Evolutionary conservation across 2,329 filamentous ascomycete genomes (phyloP), one percentile per base, ranked within the genome.

Genomic region (Pestalotiopsis sp.): DNA sequence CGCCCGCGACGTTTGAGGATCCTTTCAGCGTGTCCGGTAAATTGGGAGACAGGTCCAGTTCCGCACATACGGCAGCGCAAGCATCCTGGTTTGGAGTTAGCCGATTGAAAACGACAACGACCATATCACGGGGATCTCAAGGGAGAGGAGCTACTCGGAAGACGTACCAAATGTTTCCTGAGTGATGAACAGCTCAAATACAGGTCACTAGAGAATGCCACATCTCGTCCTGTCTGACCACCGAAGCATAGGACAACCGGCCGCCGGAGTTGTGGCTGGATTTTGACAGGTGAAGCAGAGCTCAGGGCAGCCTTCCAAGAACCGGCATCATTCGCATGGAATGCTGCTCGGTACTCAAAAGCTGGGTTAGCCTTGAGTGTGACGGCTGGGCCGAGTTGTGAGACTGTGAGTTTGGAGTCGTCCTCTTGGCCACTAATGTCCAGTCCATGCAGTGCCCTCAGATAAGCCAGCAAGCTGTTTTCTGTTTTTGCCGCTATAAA

Each of bases 51-150:
- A 60, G 57, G 14, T 60, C 13, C 6, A 23, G 57, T 20, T 60
- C 20, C 14, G 57, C n/a, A 60, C 45, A 52, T 52, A 52, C 45
- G 2, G 45, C 45, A 52, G 45, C 45, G 12, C 45, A 52, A 52
- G n/a, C 45, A 2, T 52, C 45, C 45, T 52, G n/a, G 0, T 39
- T 59, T 27, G 70, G 68, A 2, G 77, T 65, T 1, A 75, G 70
- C 0, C 67, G 41, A 36, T 82, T 76, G 67, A 82, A 83, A 4
- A 68, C 57, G 45, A 52, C 45, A 2, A 13, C 2, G n/a, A 4
- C n/a, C 6, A 17, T 4, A 14, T 52, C 45, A 52, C 7, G 2
- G 45, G 45, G 13, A 17, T 52, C 13, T 1, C 17, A 52, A 17
- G 45, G 45, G 14, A 52, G n/a, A 58, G 5, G 7, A 27, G 7